phyloP scores from a whole-genome alignment of 176 grass and related monocot species.

The Eremochloa ophiuroides region DNA sequence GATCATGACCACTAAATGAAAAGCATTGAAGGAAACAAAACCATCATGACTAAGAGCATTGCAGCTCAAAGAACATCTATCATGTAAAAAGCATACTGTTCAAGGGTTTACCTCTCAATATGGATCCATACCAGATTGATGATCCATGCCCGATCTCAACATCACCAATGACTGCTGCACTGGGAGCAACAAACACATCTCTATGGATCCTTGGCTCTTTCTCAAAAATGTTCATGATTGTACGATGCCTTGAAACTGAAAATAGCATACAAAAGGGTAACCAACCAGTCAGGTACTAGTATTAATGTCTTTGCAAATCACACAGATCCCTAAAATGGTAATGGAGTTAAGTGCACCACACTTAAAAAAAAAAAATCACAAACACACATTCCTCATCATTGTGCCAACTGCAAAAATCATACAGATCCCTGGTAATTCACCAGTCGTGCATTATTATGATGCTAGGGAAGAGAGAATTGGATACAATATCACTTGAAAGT shows the following conservation, averaged over 20 bases:
- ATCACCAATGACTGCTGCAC: constrained; percentile 87
- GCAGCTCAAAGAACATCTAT: neutral
- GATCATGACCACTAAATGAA: neutral
- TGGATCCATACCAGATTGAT: constrained; percentile 93
- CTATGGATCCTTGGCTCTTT: constrained; percentile 73
- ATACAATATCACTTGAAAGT: neutral
- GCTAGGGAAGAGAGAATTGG: neutral
- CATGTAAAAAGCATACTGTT: neutral
- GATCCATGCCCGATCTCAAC: constrained; percentile 83
- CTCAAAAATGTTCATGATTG: constrained; percentile 78
- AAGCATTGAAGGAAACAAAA: neutral
- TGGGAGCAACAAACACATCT: constrained; percentile 94
- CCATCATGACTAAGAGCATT: neutral
- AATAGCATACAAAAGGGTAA: neutral
- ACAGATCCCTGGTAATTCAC: neutral
- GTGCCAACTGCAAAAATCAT: neutral
- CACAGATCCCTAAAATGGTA: neutral
- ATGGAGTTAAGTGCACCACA: neutral
- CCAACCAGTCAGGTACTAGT: neutral
- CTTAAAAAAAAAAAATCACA: neutral
- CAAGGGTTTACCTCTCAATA: constrained; percentile 80
- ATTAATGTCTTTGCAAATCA: neutral
- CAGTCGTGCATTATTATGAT: neutral
- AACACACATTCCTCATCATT: neutral
- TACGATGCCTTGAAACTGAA: constrained; percentile 88